Base-by-base conservation (phyloP, 2,329 filamentous ascomycete species). In the Hysterium pulicare region DNA sequence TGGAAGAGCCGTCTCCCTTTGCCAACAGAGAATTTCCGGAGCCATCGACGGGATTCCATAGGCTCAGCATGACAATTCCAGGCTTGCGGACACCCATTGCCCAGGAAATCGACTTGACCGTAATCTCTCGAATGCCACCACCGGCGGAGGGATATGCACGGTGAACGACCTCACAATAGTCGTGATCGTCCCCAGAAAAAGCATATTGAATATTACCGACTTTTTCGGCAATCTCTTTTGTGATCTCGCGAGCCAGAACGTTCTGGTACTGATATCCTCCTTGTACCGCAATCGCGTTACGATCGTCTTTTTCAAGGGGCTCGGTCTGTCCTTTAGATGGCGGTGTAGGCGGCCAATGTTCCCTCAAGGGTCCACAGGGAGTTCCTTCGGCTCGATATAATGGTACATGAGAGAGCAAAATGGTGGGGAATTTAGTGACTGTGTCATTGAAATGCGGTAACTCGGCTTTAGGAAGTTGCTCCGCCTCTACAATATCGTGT, bases 241-340 rank as follows among this genome's bases (percentile, higher is more conserved):
- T 93, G 52, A 96, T 82, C 2, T 80, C 76, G 38, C 84, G 81
- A 38, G 79, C 86, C 20, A 98, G 79, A 2, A 96, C 91, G 56
- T 96, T 98, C 64, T 97, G 91, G 61, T 98, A 98, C 64, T 98
- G 93, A 60, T 96, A 96, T 11, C 93, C 93, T 13, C 75, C 76
- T 8, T 79, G 72, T 13, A 98, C 82, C 2, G 78, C 77, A 45
- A 98, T 87, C 19, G 90, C 83, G 51, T 93, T 94, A 42, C 81
- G 77, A 35, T 87, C 75, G 55, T 94, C 87, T 2, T 71, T 64
- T 48, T 75, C 69, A 15, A 73, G 57, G 71, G 81, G 42, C 67
- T 64, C 0, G 64, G 71, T 52, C 54, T 85, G 76, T 5, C 81
- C 81, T 41, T 79, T 76, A 1, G 79, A 74, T 1, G 78, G 80